These are phyloP conservation scores for Ambrosia artemisiifolia DNA, from an alignment of 129 eudicot species.

Conservation along the genomic window DNA sequence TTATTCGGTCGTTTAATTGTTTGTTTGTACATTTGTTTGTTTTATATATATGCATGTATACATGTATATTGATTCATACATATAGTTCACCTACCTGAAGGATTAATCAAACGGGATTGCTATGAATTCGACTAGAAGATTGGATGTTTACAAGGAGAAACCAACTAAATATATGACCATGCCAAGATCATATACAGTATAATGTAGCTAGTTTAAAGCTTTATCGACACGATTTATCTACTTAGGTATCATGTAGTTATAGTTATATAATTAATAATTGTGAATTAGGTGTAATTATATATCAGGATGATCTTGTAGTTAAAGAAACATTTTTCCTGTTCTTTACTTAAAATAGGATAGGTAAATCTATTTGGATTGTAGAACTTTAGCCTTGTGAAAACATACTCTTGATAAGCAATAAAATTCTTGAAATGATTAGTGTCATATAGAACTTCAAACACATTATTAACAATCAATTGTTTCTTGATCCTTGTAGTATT, in stretches of 20 bases:
- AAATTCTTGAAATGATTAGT: neutral
- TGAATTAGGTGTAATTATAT: conserved; percentile 2
- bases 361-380: neutral
- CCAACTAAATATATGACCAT: conserved; percentile 7
- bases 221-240: conserved; percentile 10
- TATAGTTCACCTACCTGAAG: conserved; percentile 11
- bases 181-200: conserved; percentile 22
- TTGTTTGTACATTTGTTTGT: no score
- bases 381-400: neutral
- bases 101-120: neutral
- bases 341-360: no score
- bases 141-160: conserved; percentile 14
- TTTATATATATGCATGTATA: no score
- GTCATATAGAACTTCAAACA: neutral
- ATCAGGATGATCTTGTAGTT: neutral
- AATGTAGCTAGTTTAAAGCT: neutral
- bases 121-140: conserved; percentile 15
- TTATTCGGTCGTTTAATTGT: no score
- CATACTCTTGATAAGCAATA: neutral
- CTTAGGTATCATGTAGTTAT: conserved; percentile 17
- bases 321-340: neutral
- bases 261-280: neutral
- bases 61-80: no score
- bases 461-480: no score
- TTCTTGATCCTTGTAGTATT: no score